Evolutionary conservation across 2,329 filamentous ascomycete species (phyloP), one percentile per base, ranked within the genome.

Genomic region (Xylariaceae sp.): DNA sequence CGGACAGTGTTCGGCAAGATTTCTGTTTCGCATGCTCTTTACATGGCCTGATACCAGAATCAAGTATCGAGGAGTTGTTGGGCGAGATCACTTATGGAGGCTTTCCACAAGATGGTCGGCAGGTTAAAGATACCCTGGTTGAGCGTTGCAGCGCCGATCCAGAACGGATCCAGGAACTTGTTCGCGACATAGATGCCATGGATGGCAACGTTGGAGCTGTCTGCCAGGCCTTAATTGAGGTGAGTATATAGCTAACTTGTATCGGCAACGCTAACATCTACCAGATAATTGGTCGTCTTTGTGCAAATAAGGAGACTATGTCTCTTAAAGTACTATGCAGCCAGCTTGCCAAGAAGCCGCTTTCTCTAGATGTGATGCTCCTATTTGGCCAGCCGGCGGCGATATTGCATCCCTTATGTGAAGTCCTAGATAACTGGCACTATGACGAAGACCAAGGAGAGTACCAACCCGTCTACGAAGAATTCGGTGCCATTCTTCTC

Each of bases 21-120:
- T 97, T 97, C 61, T 81, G 95, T 39, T 94, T 95, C 59, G 86
- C 92, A 0, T 99, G 94, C 67, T 89, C 89, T 51, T 78, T 96
- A 37, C 92, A 97, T 68, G 84, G 85, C 0, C 76, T 99, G n/a
- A 85, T 97, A 21, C 82, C 85, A 0, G 85, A 91, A 59, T 79
- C 83, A 32, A 88, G 86, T 47, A 88, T 96, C 15, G 85, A 92
- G 66, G 81, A 81, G 3, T 80, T 99, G 9, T 74, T 96, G 2
- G 91, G 90, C 4, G 91, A 96, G 63, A 86, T 90, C 21, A 88
- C 89, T 0, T 87, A 94, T 74, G 85, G 89, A 60, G 87, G 85
- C 36, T 75, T 92, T 46, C 88, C 90, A 1, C 81, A 85, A 21
- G 81, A 86, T 21, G 86, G 87, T 3, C 86, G 86, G 54, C 90